These are phyloP conservation scores for Spathaspora arborariae DNA, from an alignment of 805 yeast genomes.

Conservation along the genomic window DNA sequence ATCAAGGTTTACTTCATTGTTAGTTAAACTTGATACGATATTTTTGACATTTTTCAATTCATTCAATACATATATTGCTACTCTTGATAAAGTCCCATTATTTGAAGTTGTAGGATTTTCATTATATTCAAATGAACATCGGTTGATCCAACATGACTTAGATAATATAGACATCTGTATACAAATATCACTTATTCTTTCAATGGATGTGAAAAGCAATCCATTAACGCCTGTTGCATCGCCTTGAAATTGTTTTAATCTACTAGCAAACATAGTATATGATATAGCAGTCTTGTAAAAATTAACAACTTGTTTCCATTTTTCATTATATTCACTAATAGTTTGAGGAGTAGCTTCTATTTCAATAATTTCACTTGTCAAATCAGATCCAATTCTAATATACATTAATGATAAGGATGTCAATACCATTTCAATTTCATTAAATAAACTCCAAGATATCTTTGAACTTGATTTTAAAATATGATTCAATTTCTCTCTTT, in stretches of 20 bases:
- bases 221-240: not conserved
- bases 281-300: conserved; percentile 31
- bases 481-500: not conserved
- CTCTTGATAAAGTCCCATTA: conserved; percentile 42
- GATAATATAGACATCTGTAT: conserved; percentile 38
- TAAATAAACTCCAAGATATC: conserved; percentile 25
- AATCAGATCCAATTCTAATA: conserved; percentile 30
- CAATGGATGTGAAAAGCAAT: conserved; percentile 13
- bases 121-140: too few species aligned
- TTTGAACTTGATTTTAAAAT: not conserved
- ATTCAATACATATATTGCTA: conserved; percentile 37
- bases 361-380: conserved; percentile 31
- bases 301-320: conserved; percentile 35
- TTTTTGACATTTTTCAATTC: conserved; percentile 25
- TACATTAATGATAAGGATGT: conserved; percentile 26
- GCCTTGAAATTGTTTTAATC: conserved; percentile 4
- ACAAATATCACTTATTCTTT: conserved; percentile 25
- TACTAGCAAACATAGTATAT: conserved; percentile 21
- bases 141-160: conserved; percentile 36
- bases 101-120: conserved; percentile 17
- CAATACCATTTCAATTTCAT: conserved; percentile 27
- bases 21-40: conserved; percentile 9
- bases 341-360: conserved; percentile 16
- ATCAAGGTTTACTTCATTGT: conserved; percentile 3
- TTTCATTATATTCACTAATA: conserved; percentile 17